A percentile compares a stretch with the other conserved stretches of the same genome.
These are phyloP conservation scores for Backusella morwellensis DNA, from an alignment of 192 early-diverging fungal species.

Conservation along the genomic window DNA sequence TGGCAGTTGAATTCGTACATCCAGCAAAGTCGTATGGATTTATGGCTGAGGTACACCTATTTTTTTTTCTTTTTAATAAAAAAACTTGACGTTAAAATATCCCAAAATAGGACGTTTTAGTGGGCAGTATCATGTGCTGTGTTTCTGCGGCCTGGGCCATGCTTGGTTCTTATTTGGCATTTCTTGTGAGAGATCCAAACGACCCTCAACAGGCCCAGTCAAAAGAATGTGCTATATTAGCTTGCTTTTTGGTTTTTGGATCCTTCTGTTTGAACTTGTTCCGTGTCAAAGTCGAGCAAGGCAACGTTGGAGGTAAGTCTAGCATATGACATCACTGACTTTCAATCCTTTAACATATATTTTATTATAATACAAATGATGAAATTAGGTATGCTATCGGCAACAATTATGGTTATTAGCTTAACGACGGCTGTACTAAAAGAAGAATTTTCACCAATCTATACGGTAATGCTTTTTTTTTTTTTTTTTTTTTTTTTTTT, in stretches of 20 bases:
- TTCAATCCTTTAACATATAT: not conserved
- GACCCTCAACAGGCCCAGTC: constrained; percentile 9
- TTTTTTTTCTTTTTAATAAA: not conserved
- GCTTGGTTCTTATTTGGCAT: constrained; percentile 25
- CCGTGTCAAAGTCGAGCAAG: constrained; percentile 30
- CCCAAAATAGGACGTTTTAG: constrained; percentile 20
- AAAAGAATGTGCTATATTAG: constrained; percentile 9
- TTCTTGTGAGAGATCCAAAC: constrained; percentile 20
- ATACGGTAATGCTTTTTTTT: constrained; percentile 13
- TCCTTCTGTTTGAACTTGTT: constrained; percentile 22
- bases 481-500: not conserved
- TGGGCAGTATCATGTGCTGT: constrained; percentile 28
- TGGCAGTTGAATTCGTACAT: constrained; percentile 32
- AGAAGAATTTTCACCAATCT: not conserved
- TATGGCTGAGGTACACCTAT: constrained; percentile 19
- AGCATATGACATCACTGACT: not conserved
- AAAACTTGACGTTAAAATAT: not conserved
- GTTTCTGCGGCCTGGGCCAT: constrained; percentile 23
- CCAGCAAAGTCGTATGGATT: constrained; percentile 30
- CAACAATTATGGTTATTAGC: constrained; percentile 29
- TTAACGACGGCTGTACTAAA: constrained; percentile 15
- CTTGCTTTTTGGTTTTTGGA: constrained; percentile 22
- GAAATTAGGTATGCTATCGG: constrained; percentile 27
- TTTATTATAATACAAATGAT: not conserved
- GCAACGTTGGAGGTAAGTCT: constrained; percentile 32